These are phyloP conservation scores for Stenogyne calaminthoides DNA, from an alignment of 305 asterid genomes.

Conservation along the genomic window DNA sequence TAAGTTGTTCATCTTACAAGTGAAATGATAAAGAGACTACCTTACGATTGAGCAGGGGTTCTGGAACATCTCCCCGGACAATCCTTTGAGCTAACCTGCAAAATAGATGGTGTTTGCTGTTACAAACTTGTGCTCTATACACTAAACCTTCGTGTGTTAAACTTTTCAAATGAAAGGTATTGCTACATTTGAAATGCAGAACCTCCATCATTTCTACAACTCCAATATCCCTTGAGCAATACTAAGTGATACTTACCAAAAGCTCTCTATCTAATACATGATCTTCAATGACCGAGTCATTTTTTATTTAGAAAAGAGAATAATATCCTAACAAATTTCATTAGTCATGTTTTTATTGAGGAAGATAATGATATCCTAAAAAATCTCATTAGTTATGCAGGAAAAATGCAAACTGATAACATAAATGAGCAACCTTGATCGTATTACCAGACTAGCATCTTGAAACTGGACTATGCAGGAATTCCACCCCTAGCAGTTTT, in stretches of 20 bases:
- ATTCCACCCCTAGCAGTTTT: not conserved
- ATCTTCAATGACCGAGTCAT: not conserved
- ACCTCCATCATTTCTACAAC: constrained; percentile 1
- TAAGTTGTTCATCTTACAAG: not conserved
- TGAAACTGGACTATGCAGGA: constrained; percentile 4
- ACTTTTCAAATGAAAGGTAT: not conserved
- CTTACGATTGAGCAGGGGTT: constrained; percentile 80
- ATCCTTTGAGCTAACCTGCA: constrained; percentile 88
- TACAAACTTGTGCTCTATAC: not conserved
- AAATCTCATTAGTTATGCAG: not conserved
- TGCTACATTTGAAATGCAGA: not conserved
- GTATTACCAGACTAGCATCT: constrained; percentile 5
- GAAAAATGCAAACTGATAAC: not conserved
- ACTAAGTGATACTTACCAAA: not conserved
- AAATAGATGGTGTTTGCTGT: constrained; percentile 12
- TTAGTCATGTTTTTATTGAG: not conserved
- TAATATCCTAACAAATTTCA: not conserved
- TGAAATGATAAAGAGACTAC: constrained; percentile 34
- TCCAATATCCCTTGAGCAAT: not conserved
- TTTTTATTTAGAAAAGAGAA: not conserved
- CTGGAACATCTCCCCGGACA: constrained; percentile 86
- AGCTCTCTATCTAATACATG: not conserved
- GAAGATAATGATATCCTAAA: not conserved
- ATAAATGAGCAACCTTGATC: not conserved
- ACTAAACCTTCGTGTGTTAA: constrained; percentile 5